A percentile compares a stretch with the other conserved stretches of the same genome.
Evolutionary conservation across 1,284 basidiomycete genomes (phyloP).

Genomic region (Apiotrichum laibachii): DNA sequence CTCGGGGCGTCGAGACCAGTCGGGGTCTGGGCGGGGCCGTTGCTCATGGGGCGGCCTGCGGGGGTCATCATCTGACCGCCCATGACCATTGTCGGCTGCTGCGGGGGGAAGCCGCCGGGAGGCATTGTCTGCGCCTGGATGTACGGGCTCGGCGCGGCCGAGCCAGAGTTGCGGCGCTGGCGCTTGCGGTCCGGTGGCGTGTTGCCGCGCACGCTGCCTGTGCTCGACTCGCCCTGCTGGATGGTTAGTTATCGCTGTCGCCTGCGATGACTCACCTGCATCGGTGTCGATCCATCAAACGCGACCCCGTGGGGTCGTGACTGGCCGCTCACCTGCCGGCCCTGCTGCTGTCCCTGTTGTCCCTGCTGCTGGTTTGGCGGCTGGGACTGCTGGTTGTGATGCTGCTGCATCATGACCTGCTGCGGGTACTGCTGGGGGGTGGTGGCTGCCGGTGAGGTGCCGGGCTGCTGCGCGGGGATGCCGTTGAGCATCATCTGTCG

Average conservation of each 20-base stretch:
- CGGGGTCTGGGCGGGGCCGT: slow-evolving; percentile 5
- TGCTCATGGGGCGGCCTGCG: slow-evolving; percentile 9
- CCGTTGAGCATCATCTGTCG: slow-evolving; percentile 18
- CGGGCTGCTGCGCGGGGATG: slow-evolving; percentile 5
- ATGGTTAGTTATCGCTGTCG: not conserved
- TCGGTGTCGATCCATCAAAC: slow-evolving; percentile 25
- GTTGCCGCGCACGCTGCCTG: slow-evolving; percentile 15
- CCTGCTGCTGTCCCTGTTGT: slow-evolving; percentile 13
- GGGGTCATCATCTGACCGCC: slow-evolving; percentile 15
- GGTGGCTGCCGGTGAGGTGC: slow-evolving; percentile 14
- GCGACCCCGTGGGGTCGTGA: slow-evolving; percentile 19
- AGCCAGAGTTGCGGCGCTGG: slow-evolving; percentile 40
- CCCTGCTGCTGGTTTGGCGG: slow-evolving; percentile 10
- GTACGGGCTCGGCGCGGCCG: slow-evolving; percentile 34
- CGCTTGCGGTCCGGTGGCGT: slow-evolving; percentile 45
- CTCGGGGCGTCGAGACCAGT: slow-evolving; percentile 13
- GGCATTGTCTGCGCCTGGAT: slow-evolving; percentile 27
- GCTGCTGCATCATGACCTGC: slow-evolving; percentile 18
- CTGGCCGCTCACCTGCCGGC: slow-evolving; percentile 22
- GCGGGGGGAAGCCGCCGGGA: slow-evolving; percentile 15
- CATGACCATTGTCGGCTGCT: slow-evolving; percentile 10
- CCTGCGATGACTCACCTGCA: slow-evolving; percentile 17
- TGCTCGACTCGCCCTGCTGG: slow-evolving; percentile 18
- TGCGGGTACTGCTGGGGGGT: slow-evolving; percentile 20
- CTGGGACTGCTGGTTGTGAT: slow-evolving; percentile 1